phyloP scores from a whole-genome alignment of 2,329 filamentous ascomycete genomes.

The Raffaelea deltoideospora region DNA sequence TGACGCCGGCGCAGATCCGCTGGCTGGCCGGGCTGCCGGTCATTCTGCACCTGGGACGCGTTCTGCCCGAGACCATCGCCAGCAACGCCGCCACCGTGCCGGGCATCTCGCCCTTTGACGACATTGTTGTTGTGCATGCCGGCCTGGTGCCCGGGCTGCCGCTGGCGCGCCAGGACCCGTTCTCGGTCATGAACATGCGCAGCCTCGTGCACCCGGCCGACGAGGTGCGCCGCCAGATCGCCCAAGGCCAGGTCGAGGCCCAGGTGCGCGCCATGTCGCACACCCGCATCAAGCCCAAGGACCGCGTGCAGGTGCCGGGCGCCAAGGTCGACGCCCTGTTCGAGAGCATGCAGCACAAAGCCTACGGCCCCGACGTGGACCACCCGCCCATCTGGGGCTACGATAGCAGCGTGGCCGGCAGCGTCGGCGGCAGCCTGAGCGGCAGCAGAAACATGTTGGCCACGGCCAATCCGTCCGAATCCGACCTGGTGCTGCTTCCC shows the following conservation, averaged over 20 bases:
- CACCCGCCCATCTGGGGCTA: slow-evolving; percentile 5
- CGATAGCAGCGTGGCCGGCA: not conserved
- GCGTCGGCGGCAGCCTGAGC: too few relatives aligned
- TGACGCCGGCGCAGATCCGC: slow-evolving; percentile 41
- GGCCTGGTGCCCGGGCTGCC: slow-evolving; percentile 66
- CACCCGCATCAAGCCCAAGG: slow-evolving; percentile 5
- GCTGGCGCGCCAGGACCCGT: slow-evolving; percentile 57
- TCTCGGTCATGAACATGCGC: slow-evolving; percentile 85
- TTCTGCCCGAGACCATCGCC: slow-evolving; percentile 24
- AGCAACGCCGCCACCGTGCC: not conserved
- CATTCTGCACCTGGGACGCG: slow-evolving; percentile 55
- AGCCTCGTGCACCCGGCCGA: slow-evolving; percentile 49
- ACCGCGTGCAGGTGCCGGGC: slow-evolving; percentile 6
- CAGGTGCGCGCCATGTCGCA: slow-evolving; percentile 12
- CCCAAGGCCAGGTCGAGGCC: slow-evolving; percentile 21
- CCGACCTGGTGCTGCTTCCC: slow-evolving; percentile 15
- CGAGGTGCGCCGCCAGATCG: slow-evolving; percentile 25
- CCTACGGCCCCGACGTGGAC: slow-evolving; percentile 6
- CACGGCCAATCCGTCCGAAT: not conserved
- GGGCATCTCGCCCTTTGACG: slow-evolving; percentile 15
- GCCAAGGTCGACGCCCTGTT: slow-evolving; percentile 10
- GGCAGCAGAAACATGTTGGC: too few relatives aligned
- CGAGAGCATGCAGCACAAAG: slow-evolving; percentile 4
- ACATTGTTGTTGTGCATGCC: slow-evolving; percentile 67
- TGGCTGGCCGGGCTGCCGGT: slow-evolving; percentile 62